A percentile compares a stretch with the other conserved stretches of the same genome.
phyloP scores from a whole-genome alignment of 768 basidiomycete species.

The Mrakia blollopis region DNA sequence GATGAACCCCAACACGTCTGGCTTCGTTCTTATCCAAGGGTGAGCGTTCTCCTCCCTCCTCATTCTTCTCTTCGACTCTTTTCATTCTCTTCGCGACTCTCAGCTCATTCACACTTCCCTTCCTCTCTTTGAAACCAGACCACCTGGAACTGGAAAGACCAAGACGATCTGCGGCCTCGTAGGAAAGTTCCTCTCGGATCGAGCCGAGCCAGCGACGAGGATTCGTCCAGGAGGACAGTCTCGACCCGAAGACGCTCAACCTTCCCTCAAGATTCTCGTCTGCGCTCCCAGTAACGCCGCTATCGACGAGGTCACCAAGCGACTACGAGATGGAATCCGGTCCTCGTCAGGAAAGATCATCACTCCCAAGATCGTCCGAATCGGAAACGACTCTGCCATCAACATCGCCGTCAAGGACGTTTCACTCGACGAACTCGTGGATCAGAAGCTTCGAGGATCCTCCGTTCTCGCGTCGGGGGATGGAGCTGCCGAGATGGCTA shows the following conservation, averaged over 20 bases:
- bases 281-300: slow-evolving; percentile 99
- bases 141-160: slow-evolving; percentile 97
- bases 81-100: not conserved
- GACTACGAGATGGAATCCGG: slow-evolving; percentile 73
- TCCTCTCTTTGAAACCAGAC: slow-evolving; percentile 56
- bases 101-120: not conserved
- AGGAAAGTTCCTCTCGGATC: slow-evolving; percentile 66
- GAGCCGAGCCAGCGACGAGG: slow-evolving; percentile 48
- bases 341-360: slow-evolving; percentile 54
- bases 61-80: not conserved
- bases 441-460: slow-evolving; percentile 55
- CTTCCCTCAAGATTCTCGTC: slow-evolving; percentile 69
- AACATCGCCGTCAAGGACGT: slow-evolving; percentile 76
- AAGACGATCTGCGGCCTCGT: slow-evolving; percentile 96
- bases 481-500: slow-evolving; percentile 52
- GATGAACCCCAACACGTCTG: slow-evolving; percentile 53
- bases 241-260: slow-evolving; percentile 45
- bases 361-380: slow-evolving; percentile 79
- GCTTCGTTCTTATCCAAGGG: slow-evolving; percentile 95
- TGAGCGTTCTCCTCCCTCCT: slow-evolving; percentile 43
- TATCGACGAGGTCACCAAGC: slow-evolving; percentile 88
- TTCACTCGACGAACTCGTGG: slow-evolving; percentile 79
- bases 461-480: slow-evolving; percentile 47
- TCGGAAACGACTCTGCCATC: slow-evolving; percentile 71
- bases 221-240: slow-evolving; percentile 45